Conservation (phyloP, 768 basidiomycete genomes). For the Lactarius hatsudake region DNA sequence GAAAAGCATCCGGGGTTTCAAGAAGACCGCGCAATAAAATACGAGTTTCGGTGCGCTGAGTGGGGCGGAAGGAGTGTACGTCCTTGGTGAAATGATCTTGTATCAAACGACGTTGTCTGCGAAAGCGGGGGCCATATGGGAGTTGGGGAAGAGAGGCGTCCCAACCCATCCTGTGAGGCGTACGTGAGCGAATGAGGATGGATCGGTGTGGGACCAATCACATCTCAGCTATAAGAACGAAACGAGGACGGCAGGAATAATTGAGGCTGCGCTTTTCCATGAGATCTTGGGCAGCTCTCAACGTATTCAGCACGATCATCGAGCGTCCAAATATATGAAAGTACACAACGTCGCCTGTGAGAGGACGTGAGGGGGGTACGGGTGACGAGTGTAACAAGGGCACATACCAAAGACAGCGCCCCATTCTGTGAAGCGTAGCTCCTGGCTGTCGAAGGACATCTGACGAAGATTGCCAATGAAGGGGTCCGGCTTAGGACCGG, state of each 20-base stretch:
- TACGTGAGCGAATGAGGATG: neutral
- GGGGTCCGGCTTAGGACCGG: conserved; percentile 34
- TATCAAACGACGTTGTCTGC: conserved; percentile 33
- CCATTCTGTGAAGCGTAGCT: conserved; percentile 33
- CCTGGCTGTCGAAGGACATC: conserved; percentile 30
- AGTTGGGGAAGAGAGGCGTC: conserved; percentile 24
- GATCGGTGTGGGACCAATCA: conserved; percentile 9
- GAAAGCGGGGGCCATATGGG: conserved; percentile 33
- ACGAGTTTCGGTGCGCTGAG: conserved; percentile 32
- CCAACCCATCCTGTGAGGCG: conserved; percentile 27
- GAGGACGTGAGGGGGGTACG: neutral
- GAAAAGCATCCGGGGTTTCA: conserved; percentile 31
- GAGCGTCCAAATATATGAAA: conserved; percentile 33
- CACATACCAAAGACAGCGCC: conserved; percentile 32
- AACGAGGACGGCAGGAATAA: conserved; percentile 36
- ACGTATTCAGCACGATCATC: conserved; percentile 36
- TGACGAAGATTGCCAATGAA: conserved; percentile 36
- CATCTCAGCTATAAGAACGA: conserved; percentile 33
- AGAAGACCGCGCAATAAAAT: conserved; percentile 32
- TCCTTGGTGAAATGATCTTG: conserved; percentile 29
- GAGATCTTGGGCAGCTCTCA: conserved; percentile 36
- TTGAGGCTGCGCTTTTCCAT: conserved; percentile 35
- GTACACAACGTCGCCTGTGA: conserved; percentile 36
- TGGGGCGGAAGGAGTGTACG: conserved; percentile 26
- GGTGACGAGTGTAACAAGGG: neutral